Evolutionary conservation across 345 rosid species (phyloP), one percentile per base, ranked within the genome.

Genomic region (Hevea brasiliensis): DNA sequence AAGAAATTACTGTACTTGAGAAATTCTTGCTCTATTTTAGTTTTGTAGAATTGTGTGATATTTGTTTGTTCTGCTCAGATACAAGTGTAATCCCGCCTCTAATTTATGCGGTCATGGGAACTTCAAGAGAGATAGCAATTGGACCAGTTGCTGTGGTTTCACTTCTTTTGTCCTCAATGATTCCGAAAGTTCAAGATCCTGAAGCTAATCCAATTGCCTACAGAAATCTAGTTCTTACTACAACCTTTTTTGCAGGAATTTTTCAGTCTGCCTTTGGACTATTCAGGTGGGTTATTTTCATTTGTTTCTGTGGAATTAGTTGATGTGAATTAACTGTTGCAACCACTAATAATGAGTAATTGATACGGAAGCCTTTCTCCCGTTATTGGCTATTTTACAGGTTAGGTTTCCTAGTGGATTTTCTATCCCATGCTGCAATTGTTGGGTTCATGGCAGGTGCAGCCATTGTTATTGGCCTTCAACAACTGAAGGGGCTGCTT

Each of bases 391-490:
- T 40, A 53, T 65, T 71, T 18, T 55, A 61, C 81, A 89, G 94
- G 85, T 80, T 90, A 65, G 98, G 98, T 64, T 94, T 94, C 79
- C 91, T 94, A 8, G 92, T 92, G 68, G 97, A 94, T 83, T 86
- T 92, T 75, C 86, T 92, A 56, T 89, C 98, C 41, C 98, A 90
- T 70, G 93, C 97, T 56, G 89, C 96, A 6, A 79, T 92, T 66
- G 97, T 94, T n/a, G 98, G 98, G 67, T 94, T 90, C 87, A 86
- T 90, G 90, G 92, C 87, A 7, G 98, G 97, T 26, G 96, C 98
- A 32, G 97, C 98, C 70, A 84, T 92, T 60, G 92, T 94, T 11
- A 94, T 94, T 61, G 97, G 97, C 45, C 92, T 90, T 55, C 98
- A 94, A 79, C 98, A 94, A 74, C 85, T 92, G 8, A 92, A 92